Conservation (phyloP, 2,329 filamentous ascomycete species). For the Aspergillus sojae region DNA sequence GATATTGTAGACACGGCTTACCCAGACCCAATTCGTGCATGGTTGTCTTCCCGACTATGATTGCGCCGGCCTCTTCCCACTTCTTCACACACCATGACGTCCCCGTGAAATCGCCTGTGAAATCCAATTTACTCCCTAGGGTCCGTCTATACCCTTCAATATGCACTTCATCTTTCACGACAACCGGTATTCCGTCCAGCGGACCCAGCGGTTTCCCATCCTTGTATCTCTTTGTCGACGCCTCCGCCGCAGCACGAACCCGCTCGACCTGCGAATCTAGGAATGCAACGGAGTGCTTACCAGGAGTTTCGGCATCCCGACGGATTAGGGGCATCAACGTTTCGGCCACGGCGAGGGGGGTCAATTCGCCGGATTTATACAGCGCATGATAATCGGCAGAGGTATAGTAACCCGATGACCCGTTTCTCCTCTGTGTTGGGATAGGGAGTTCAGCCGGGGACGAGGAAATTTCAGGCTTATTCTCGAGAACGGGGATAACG, state of each 20-base stretch:
- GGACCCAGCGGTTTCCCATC: constrained; percentile 66
- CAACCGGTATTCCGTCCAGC: constrained; percentile 80
- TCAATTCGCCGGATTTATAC: constrained; percentile 70
- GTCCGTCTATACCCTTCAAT: constrained; percentile 71
- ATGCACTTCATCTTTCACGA: constrained; percentile 79
- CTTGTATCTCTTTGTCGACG: constrained; percentile 73
- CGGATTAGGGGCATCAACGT: constrained; percentile 71
- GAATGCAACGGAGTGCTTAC: constrained; percentile 72
- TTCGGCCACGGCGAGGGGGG: constrained; percentile 72
- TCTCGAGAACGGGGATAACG: constrained; percentile 50
- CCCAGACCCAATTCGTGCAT: constrained; percentile 81
- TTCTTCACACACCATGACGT: constrained; percentile 72
- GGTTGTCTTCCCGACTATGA: constrained; percentile 73
- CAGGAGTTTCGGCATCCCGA: constrained; percentile 56
- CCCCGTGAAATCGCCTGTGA: constrained; percentile 51
- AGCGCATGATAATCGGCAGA: constrained; percentile 75
- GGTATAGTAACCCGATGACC: constrained; percentile 61
- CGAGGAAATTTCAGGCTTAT: constrained; percentile 15
- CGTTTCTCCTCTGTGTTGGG: constrained; percentile 40
- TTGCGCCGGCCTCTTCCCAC: constrained; percentile 72
- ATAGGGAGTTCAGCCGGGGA: constrained; percentile 24
- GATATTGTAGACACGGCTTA: constrained; percentile 28
- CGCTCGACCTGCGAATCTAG: constrained; percentile 66
- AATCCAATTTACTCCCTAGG: constrained; percentile 65
- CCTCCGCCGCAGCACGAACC: constrained; percentile 68